Evolutionary conservation across 2,329 filamentous ascomycete species (phyloP).

Genomic region (Scedosporium dehoogii): DNA sequence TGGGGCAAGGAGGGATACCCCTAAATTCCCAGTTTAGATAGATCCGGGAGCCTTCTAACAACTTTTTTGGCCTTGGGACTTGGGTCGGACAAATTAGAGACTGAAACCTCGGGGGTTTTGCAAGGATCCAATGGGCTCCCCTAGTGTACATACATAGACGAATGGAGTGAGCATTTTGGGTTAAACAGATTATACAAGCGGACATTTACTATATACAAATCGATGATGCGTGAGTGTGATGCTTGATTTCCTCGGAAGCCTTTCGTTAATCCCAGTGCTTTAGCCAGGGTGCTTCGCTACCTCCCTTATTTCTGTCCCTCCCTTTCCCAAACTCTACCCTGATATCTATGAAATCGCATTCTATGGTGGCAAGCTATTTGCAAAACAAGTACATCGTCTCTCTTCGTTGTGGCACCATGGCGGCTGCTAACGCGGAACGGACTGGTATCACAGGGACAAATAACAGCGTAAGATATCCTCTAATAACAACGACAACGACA

Average conservation of each 20-base stretch:
- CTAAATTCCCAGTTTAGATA: conserved; percentile 24
- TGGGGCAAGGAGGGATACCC: conserved; percentile 94
- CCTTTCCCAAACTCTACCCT: neutral
- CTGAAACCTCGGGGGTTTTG: neutral
- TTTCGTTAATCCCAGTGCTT: neutral
- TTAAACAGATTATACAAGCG: neutral
- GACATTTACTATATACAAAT: neutral
- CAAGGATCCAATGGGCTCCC: neutral
- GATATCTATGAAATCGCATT: no score
- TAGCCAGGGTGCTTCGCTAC: neutral
- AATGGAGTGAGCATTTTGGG: neutral
- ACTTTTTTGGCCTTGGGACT: neutral
- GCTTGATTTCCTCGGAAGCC: neutral
- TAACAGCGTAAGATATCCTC: neutral
- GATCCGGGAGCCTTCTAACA: neutral
- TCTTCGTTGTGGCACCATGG: neutral
- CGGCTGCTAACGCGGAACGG: neutral
- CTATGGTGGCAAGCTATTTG: no score
- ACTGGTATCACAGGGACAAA: neutral
- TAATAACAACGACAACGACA: neutral
- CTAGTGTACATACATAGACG: conserved; percentile 1
- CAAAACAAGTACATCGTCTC: no score
- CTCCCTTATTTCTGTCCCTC: neutral
- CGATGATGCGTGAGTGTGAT: neutral
- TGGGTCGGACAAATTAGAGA: neutral